Conservation (phyloP, 257 asterid genomes). For the Gynochthodes officinalis region DNA sequence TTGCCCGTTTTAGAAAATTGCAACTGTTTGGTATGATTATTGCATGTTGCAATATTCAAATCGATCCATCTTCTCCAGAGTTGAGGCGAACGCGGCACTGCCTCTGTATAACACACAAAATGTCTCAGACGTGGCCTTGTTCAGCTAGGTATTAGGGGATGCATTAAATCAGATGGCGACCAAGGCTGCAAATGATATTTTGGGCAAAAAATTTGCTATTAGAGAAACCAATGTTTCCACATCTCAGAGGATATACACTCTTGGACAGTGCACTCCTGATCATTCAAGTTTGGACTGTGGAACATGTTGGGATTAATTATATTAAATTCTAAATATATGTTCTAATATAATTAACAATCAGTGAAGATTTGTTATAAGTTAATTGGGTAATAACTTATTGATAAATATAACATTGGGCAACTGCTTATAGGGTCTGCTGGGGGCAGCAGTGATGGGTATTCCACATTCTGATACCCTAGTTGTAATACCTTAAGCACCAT, state of each 20-base stretch:
- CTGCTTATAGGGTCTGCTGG: no score
- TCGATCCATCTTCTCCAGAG: neutral
- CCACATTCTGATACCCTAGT: no score
- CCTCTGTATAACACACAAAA: neutral
- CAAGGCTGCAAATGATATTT: neutral
- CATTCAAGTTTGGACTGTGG: constrained; percentile 12
- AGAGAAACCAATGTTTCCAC: neutral
- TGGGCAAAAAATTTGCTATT: constrained; percentile 10
- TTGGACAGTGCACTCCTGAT: constrained; percentile 27
- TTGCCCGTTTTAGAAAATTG: constrained; percentile 11
- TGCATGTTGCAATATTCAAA: constrained; percentile 23
- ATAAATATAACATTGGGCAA: no score
- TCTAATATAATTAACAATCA: no score
- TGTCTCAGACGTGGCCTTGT: neutral
- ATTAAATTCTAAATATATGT: no score
- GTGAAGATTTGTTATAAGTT: no score
- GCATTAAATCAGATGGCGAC: neutral
- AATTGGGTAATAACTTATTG: no score
- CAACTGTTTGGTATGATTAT: neutral
- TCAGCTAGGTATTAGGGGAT: neutral
- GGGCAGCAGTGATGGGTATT: no score
- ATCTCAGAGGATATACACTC: neutral
- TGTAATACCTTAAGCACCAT: no score
- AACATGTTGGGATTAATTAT: no score
- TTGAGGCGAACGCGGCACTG: neutral